Base-by-base conservation (phyloP, 2,329 filamentous ascomycete genomes). In the Juglanconis sp. region DNA sequence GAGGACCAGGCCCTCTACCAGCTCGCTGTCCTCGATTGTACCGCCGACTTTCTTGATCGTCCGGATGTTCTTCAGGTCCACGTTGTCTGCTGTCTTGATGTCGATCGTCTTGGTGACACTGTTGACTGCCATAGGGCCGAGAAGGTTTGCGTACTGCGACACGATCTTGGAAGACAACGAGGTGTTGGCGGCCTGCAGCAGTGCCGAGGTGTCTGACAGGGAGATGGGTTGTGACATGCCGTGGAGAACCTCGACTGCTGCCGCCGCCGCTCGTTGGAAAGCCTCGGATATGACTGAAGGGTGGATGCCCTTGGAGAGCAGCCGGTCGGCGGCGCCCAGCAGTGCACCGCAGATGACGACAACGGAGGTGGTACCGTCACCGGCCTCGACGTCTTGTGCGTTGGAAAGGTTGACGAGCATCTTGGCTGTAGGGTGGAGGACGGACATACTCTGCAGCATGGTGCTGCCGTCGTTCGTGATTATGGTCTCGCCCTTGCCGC, bases 381-480 rank as follows among this genome's bases (percentile, higher is more conserved):
- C 95, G 65, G 95, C 95, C 77, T 99, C 95, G 63, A 99, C 92
- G 80, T 99, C 95, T 76, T 99, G 95, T 66, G 95, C 95, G 67
- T 95, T 91, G 70, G 94, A 96, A 64, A 99, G 85, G 76, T 99
- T 93, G 71, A 99, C 95, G 68, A 99, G 84, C 95, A 99, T 99
- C 81, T 96, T 97, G 55, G 95, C 95, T 53, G 96, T 96, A n/a
- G 95, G 95, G 74, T 99, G 95, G 89, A 99, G 92, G 67, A 99
- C 95, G 66, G 91, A 90, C 95, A 99, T 98, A 81, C 94, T 94
- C 80, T 91, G 96, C 72, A 99, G 81, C 94, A 99, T 99, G 60
- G 95, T 99, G 81, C 96, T 96, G 75, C 95, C 95, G 78, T 99
- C 95, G 82, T 99, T 99, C 72, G 95, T 99, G 79, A 99, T 99